Evolutionary conservation across 2,329 filamentous ascomycete genomes (phyloP).

Genomic region (Verticillium longisporum): DNA sequence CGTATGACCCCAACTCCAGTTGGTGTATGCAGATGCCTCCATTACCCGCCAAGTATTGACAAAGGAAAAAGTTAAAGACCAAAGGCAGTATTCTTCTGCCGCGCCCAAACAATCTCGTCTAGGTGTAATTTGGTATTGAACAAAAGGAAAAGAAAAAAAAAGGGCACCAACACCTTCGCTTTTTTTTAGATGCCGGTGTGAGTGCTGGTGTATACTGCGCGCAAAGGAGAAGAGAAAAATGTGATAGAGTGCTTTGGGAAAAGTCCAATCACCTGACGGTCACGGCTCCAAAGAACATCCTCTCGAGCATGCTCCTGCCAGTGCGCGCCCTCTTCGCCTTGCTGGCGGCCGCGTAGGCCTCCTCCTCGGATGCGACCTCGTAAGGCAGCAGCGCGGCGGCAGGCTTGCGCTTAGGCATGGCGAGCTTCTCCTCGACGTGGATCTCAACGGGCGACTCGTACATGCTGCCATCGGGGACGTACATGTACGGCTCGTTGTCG

Average conservation of each 20-base stretch:
- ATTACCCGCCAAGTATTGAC: neutral
- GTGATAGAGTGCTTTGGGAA: slow-evolving; percentile 1
- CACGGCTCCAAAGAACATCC: slow-evolving; percentile 39
- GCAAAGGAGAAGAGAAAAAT: slow-evolving; percentile 9
- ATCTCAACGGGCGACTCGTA: slow-evolving; percentile 45
- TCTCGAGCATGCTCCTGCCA: slow-evolving; percentile 42
- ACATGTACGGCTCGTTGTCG: slow-evolving; percentile 38
- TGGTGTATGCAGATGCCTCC: neutral
- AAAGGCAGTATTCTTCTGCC: neutral
- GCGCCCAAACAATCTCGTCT: neutral
- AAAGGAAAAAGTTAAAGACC: neutral
- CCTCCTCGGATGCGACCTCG: slow-evolving; percentile 43
- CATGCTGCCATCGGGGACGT: slow-evolving; percentile 29
- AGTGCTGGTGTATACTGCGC: slow-evolving; percentile 4
- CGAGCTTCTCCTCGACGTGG: slow-evolving; percentile 29
- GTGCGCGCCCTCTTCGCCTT: slow-evolving; percentile 41
- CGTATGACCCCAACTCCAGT: neutral
- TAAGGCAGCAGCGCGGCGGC: slow-evolving; percentile 38
- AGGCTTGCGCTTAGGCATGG: slow-evolving; percentile 17
- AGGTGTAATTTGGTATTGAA: neutral
- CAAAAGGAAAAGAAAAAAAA: neutral
- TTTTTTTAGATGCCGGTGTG: slow-evolving; percentile 8
- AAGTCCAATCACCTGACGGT: slow-evolving; percentile 24
- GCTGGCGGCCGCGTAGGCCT: slow-evolving; percentile 33
- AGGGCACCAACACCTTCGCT: slow-evolving; percentile 10